Conservation (phyloP, 305 asterid species). For the Ilex paraguariensis region DNA sequence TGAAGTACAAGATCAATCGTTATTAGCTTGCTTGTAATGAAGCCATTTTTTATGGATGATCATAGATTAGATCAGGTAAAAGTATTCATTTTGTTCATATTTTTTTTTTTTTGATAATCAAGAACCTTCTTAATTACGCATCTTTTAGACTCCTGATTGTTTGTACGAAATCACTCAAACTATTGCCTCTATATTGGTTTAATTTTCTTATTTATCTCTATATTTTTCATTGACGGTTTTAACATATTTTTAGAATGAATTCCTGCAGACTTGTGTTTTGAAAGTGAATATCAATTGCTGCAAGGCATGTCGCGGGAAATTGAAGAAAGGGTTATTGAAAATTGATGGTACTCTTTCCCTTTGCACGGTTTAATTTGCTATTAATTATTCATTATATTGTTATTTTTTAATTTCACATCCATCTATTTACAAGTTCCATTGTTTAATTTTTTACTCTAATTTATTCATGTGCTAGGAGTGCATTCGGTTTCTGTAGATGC, state of each 20-base stretch:
- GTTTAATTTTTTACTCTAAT: background rate
- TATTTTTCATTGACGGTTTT: background rate
- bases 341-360: slow-evolving; percentile 16
- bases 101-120: no score
- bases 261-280: slow-evolving; percentile 21
- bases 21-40: no score
- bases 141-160: no score
- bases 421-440: no score
- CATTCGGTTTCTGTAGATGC: slow-evolving; percentile 20
- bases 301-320: slow-evolving; percentile 13
- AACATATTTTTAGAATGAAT: background rate
- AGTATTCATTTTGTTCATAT: no score
- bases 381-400: background rate
- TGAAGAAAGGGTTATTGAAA: slow-evolving; percentile 21
- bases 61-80: no score
- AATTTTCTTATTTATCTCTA: background rate
- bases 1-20: no score
- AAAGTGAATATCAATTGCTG: slow-evolving; percentile 24
- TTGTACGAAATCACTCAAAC: no score
- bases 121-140: no score
- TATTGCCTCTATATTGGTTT: background rate
- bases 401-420: slow-evolving; percentile 1
- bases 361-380: no score
- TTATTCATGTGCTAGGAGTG: slow-evolving; percentile 18
- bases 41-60: no score